A percentile compares a stretch with the other conserved stretches of the same genome.
These are phyloP conservation scores for Populus euphratica DNA, from an alignment of 345 rosid species.

Conservation along the genomic window DNA sequence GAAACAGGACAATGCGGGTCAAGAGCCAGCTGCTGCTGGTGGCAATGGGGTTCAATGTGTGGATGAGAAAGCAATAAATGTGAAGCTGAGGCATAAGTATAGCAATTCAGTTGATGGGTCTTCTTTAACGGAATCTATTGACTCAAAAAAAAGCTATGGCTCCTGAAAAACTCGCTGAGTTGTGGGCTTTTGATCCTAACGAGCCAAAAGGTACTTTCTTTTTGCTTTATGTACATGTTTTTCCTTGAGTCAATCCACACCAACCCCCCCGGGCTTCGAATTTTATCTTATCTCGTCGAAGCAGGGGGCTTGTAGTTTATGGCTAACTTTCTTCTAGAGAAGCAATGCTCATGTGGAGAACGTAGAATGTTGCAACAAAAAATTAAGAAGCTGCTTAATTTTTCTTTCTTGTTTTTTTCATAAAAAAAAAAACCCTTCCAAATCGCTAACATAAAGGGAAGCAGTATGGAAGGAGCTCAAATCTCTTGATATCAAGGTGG, in stretches of 20 bases:
- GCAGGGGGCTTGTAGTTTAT: too few species aligned
- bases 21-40: neutral
- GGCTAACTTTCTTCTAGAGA: too few species aligned
- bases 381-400: neutral
- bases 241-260: neutral
- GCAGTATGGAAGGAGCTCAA: neutral
- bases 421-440: neutral
- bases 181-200: slow-evolving; percentile 77
- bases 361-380: neutral
- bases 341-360: too few species aligned
- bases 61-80: neutral
- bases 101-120: slow-evolving; percentile 81
- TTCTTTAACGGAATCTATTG: slow-evolving; percentile 50
- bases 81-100: slow-evolving; percentile 65
- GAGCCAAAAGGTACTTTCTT: slow-evolving; percentile 69
- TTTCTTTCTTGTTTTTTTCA: too few species aligned
- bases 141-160: slow-evolving; percentile 94
- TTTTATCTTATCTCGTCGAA: too few species aligned
- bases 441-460: neutral
- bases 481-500: neutral
- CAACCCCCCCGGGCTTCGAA: too few species aligned
- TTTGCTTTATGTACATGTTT: neutral
- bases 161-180: slow-evolving; percentile 82
- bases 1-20: slow-evolving; percentile 35
- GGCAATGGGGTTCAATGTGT: neutral